A percentile compares a stretch with the other conserved stretches of the same genome.
Evolutionary conservation across 2,329 filamentous ascomycete species (phyloP).

Genomic region (Botrytis deweyae): DNA sequence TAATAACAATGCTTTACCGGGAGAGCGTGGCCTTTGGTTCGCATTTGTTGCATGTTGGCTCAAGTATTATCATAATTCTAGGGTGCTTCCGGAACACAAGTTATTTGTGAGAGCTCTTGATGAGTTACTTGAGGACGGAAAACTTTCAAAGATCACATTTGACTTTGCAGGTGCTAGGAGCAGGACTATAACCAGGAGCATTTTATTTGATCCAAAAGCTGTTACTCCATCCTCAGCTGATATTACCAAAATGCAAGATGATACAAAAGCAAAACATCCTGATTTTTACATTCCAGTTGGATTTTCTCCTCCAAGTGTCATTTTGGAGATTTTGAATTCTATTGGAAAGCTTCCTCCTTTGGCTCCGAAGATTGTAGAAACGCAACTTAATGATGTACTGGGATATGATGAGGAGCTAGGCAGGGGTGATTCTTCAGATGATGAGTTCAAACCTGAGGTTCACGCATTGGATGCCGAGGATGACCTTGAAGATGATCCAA

Average conservation of each 20-base stretch:
- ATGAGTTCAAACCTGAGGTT: constrained; percentile 14
- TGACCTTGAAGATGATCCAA: constrained; percentile 12
- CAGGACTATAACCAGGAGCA: constrained; percentile 15
- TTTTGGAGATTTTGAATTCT: constrained; percentile 28
- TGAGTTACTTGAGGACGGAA: constrained; percentile 28
- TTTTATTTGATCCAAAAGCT: constrained; percentile 4
- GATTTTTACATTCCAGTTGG: constrained; percentile 33
- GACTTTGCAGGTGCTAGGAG: constrained; percentile 15
- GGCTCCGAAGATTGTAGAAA: background rate
- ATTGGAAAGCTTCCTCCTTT: constrained; percentile 14
- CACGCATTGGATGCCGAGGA: constrained; percentile 4
- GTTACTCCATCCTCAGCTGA: background rate
- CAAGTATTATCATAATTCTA: constrained; percentile 27
- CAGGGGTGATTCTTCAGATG: constrained; percentile 7
- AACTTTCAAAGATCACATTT: constrained; percentile 23
- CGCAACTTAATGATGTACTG: constrained; percentile 5
- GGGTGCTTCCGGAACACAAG: constrained; percentile 33
- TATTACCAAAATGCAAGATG: constrained; percentile 28
- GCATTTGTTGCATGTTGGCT: constrained; percentile 35
- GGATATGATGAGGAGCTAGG: constrained; percentile 10
- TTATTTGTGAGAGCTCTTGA: constrained; percentile 32
- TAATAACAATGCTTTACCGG: constrained; percentile 36
- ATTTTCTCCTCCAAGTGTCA: constrained; percentile 30
- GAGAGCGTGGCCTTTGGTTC: constrained; percentile 37
- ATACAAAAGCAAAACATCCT: constrained; percentile 31